phyloP scores from a whole-genome alignment of 1,284 basidiomycete genomes.

The Stygiomarasmius scandens region DNA sequence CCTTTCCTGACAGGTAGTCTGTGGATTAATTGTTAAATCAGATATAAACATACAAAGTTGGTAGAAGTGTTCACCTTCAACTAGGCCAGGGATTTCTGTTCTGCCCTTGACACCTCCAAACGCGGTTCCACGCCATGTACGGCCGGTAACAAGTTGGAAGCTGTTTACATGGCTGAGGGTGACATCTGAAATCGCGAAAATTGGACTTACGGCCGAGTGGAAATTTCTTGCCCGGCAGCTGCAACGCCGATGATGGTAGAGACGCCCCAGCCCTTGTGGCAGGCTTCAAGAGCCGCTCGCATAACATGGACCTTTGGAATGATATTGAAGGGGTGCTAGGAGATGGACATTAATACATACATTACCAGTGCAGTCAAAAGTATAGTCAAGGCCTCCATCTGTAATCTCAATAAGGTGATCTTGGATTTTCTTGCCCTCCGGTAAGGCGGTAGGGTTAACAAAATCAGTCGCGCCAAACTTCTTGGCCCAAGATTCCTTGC shows the following conservation, averaged over 20 bases:
- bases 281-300: slow-evolving; percentile 94
- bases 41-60: too few species aligned
- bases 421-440: slow-evolving; percentile 82
- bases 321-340: background rate
- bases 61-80: too few species aligned
- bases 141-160: slow-evolving; percentile 87
- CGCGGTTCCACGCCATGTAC: slow-evolving; percentile 93
- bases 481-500: slow-evolving; percentile 86
- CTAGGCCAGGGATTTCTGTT: slow-evolving; percentile 89
- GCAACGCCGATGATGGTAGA: slow-evolving; percentile 95
- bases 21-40: too few species aligned
- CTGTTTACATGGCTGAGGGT: slow-evolving; percentile 38
- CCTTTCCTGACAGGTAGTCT: slow-evolving; percentile 75
- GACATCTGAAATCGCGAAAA: background rate
- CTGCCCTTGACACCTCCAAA: slow-evolving; percentile 99
- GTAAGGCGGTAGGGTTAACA: slow-evolving; percentile 81
- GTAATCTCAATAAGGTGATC: slow-evolving; percentile 92
- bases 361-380: slow-evolving; percentile 96
- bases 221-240: slow-evolving; percentile 96
- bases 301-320: slow-evolving; percentile 79
- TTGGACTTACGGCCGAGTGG: slow-evolving; percentile 84
- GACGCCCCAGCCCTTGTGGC: slow-evolving; percentile 99
- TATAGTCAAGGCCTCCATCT: slow-evolving; percentile 97
- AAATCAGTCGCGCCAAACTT: slow-evolving; percentile 99
- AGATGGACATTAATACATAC: slow-evolving; percentile 43